Conservation (phyloP, 1,139 yeast genomes). For the Blastobotrys malaysiensis region DNA sequence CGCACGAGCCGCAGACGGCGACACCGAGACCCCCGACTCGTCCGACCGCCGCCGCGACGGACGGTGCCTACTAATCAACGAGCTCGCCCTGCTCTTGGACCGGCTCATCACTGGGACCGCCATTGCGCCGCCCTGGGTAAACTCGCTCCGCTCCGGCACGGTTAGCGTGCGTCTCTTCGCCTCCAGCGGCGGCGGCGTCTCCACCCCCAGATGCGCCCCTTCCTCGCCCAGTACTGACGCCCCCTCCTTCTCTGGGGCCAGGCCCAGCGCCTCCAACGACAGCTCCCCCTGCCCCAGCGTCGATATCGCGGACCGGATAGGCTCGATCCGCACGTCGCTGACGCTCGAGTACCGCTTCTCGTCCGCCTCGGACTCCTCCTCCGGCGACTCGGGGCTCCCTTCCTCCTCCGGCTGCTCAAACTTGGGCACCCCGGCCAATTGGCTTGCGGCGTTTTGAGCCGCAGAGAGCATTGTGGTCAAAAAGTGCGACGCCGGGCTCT, state of each 20-base stretch:
- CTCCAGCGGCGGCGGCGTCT: not conserved
- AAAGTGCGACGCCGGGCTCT: slow-evolving; percentile 27
- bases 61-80: slow-evolving; percentile 11
- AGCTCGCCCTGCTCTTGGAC: slow-evolving; percentile 13
- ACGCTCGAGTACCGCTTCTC: slow-evolving; percentile 12
- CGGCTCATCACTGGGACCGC: slow-evolving; percentile 14
- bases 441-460: slow-evolving; percentile 32
- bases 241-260: slow-evolving; percentile 20
- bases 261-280: slow-evolving; percentile 52
- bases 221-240: not conserved
- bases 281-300: slow-evolving; percentile 73
- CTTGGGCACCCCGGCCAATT: slow-evolving; percentile 19
- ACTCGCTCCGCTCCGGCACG: slow-evolving; percentile 7
- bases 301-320: slow-evolving; percentile 47
- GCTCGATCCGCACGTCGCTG: slow-evolving; percentile 48
- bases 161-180: not conserved
- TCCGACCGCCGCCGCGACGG: slow-evolving; percentile 1
- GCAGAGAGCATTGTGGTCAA: slow-evolving; percentile 27
- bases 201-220: not conserved
- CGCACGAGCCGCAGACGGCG: not conserved
- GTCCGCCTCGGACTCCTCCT: slow-evolving; percentile 2
- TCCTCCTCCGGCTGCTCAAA: not conserved
- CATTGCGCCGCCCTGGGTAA: slow-evolving; percentile 12
- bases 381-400: slow-evolving; percentile 10
- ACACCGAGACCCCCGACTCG: not conserved